A percentile compares a stretch with the other conserved stretches of the same genome.
Evolutionary conservation across 768 basidiomycete species (phyloP).

Genomic region (Suillus weaverae): DNA sequence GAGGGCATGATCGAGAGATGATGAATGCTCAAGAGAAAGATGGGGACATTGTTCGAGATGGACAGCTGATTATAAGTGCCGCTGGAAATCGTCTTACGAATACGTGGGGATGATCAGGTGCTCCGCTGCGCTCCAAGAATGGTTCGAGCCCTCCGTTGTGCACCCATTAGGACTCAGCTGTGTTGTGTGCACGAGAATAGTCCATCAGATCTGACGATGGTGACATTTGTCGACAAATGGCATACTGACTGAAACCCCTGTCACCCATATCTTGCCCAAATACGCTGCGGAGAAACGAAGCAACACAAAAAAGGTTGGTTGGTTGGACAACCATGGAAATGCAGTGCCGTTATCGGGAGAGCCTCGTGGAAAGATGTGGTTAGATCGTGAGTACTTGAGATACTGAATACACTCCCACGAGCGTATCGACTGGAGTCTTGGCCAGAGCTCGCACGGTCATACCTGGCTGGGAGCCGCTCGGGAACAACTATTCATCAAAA

Average conservation of each 20-base stretch:
- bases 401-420: conserved; percentile 2
- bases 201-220: not conserved
- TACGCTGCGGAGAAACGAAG: not conserved
- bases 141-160: not conserved
- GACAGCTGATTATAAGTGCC: conserved; percentile 24
- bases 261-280: not conserved
- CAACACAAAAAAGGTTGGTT: not conserved
- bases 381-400: conserved; percentile 7
- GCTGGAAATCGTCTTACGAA: conserved; percentile 22
- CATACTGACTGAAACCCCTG: conserved; percentile 6
- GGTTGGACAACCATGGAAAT: conserved; percentile 6
- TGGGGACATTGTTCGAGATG: conserved; percentile 13
- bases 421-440: not conserved
- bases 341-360: conserved; percentile 6
- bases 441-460: not conserved
- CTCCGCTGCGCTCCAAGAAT: conserved; percentile 1
- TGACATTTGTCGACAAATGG: not conserved
- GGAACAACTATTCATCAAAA: not conserved
- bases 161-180: not conserved
- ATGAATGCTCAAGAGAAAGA: conserved; percentile 4
- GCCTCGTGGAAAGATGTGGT: conserved; percentile 10
- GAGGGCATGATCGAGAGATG: conserved; percentile 57
- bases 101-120: conserved; percentile 12
- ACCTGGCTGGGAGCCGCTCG: not conserved
- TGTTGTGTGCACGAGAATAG: conserved; percentile 4